Conservation (phyloP, 441 rosid species). For the Dalechampia spathulata region DNA sequence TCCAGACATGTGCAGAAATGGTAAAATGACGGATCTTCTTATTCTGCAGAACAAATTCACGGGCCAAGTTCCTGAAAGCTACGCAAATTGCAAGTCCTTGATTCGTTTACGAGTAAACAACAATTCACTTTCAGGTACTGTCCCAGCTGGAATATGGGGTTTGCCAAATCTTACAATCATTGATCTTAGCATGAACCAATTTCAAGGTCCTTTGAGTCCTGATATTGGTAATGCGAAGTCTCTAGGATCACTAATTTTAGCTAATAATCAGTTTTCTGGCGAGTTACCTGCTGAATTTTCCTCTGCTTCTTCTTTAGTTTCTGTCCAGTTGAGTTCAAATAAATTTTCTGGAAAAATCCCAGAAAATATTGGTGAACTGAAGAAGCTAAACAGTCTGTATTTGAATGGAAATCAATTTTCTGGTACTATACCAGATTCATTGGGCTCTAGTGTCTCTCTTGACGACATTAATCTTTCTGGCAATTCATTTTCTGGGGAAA, state of each 20-base stretch:
- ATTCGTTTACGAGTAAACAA: constrained; percentile 55
- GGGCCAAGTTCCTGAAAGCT: constrained; percentile 61
- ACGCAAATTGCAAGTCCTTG: constrained; percentile 52
- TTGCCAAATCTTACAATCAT: constrained; percentile 51
- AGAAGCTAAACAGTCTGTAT: constrained; percentile 40
- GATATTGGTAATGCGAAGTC: constrained; percentile 51
- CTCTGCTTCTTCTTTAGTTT: constrained; percentile 31
- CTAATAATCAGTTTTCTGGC: constrained; percentile 55
- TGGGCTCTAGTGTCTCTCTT: constrained; percentile 61
- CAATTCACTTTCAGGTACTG: constrained; percentile 56
- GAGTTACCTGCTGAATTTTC: constrained; percentile 58
- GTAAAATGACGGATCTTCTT: constrained; percentile 57
- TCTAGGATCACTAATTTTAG: constrained; percentile 33
- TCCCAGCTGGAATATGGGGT: constrained; percentile 84
- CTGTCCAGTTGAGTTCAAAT: constrained; percentile 50
- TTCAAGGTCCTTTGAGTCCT: constrained; percentile 54
- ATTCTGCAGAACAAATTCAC: constrained; percentile 66
- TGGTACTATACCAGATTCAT: constrained; percentile 53
- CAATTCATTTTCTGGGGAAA: constrained; percentile 57
- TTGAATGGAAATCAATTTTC: constrained; percentile 53
- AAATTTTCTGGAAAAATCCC: constrained; percentile 59
- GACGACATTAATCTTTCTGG: constrained; percentile 53
- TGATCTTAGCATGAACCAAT: constrained; percentile 51
- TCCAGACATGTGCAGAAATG: constrained; percentile 76
- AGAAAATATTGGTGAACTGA: constrained; percentile 48